These are phyloP conservation scores for Eutypa lata DNA, from an alignment of 2,329 filamentous ascomycete species.

Conservation along the genomic window DNA sequence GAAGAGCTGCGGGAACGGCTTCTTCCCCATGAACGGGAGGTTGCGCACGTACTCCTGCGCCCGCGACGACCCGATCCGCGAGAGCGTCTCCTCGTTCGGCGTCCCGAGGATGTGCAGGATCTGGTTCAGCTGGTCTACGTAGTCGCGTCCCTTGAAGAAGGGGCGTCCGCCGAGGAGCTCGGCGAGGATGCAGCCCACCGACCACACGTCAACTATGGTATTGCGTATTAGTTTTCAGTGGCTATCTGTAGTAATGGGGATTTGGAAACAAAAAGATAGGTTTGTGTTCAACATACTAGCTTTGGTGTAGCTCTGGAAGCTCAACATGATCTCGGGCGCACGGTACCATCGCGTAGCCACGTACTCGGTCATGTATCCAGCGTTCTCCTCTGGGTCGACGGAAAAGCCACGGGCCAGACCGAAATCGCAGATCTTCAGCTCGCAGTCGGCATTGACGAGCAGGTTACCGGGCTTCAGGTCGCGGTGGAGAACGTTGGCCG, in stretches of 20 bases:
- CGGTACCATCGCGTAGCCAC: constrained; percentile 94
- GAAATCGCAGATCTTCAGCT: constrained; percentile 99
- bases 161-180: constrained; percentile 93
- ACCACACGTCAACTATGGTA: constrained; percentile 89
- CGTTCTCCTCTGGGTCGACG: constrained; percentile 95
- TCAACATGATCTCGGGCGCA: constrained; percentile 98
- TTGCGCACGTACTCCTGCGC: constrained; percentile 99
- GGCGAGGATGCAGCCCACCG: constrained; percentile 94
- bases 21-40: constrained; percentile 90
- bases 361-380: constrained; percentile 99
- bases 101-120: constrained; percentile 97
- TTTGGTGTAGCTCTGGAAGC: constrained; percentile 99
- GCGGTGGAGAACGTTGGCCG: constrained; percentile 93
- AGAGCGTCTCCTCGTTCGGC: constrained; percentile 90
- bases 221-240: neutral
- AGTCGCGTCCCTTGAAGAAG: constrained; percentile 99
- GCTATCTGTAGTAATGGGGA: neutral
- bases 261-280: neutral
- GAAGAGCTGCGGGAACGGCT: constrained; percentile 84
- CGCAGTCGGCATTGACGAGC: constrained; percentile 97
- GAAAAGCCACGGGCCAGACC: constrained; percentile 95
- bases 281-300: constrained; percentile 73
- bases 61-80: constrained; percentile 88
- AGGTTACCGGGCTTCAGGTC: constrained; percentile 97
- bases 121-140: constrained; percentile 98